phyloP scores from a whole-genome alignment of 1,284 basidiomycete species.

The Cronartium quercuum region DNA sequence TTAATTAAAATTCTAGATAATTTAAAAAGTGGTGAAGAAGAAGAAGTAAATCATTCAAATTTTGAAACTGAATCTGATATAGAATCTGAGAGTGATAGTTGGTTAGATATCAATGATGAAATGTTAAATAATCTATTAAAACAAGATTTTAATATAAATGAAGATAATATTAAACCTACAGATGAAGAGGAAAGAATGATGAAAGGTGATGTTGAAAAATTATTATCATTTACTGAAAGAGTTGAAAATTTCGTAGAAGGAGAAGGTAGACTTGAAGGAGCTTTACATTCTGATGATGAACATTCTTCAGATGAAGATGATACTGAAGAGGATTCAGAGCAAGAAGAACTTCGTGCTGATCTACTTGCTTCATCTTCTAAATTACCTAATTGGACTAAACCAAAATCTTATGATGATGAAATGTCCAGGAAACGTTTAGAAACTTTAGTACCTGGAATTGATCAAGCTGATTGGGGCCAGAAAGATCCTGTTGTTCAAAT shows the following conservation, averaged over 20 bases:
- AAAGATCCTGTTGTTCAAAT: constrained; percentile 29
- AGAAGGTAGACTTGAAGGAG: constrained; percentile 76
- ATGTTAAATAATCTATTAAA: constrained; percentile 49
- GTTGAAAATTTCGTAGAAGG: constrained; percentile 81
- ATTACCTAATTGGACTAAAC: constrained; percentile 52
- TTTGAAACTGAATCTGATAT: background rate
- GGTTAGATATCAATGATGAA: constrained; percentile 51
- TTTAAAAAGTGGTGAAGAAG: background rate
- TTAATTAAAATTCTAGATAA: background rate
- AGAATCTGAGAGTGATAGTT: constrained; percentile 43
- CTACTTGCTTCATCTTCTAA: constrained; percentile 61
- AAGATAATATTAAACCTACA: constrained; percentile 49
- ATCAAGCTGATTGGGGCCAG: constrained; percentile 52
- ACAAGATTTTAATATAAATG: constrained; percentile 39
- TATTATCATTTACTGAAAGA: constrained; percentile 70
- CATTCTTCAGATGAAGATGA: constrained; percentile 10
- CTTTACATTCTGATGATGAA: constrained; percentile 50
- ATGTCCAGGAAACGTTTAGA: constrained; percentile 48
- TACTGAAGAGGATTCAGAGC: constrained; percentile 40
- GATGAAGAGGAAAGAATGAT: constrained; percentile 41
- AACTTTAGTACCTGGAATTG: constrained; percentile 50
- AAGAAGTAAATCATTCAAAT: background rate
- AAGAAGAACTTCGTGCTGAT: constrained; percentile 41
- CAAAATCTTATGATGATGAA: constrained; percentile 52
- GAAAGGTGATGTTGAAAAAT: constrained; percentile 59